Percentiles rank a stretch among this genome's conserved stretches.
Evolutionary conservation across 2,329 filamentous ascomycete species (phyloP).

Genomic region (Saccharata proteae): DNA sequence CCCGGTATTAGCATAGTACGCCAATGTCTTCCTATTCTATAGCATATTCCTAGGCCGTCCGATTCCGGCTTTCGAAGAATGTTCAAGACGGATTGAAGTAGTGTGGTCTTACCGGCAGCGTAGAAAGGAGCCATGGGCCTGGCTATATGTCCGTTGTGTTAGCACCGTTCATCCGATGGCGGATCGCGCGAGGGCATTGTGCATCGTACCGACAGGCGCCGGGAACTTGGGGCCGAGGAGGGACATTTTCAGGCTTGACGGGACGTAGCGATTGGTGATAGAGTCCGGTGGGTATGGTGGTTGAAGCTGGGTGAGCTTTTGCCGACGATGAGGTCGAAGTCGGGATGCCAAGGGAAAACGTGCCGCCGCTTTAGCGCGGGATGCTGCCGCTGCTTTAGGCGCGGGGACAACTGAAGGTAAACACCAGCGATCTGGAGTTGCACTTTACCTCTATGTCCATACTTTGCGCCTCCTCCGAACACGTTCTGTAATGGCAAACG

Average conservation of each 20-base stretch:
- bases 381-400: slow-evolving; percentile 1
- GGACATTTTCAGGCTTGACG: slow-evolving; percentile 23
- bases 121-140: slow-evolving; percentile 90
- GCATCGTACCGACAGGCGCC: slow-evolving; percentile 34
- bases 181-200: slow-evolving; percentile 6
- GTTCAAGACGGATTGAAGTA: not conserved
- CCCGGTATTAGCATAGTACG: too few species aligned
- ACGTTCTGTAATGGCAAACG: slow-evolving; percentile 19
- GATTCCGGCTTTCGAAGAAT: too few species aligned
- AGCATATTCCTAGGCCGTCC: too few species aligned
- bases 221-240: slow-evolving; percentile 42
- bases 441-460: too few species aligned
- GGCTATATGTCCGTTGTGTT: slow-evolving; percentile 44
- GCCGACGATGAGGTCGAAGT: slow-evolving; percentile 18
- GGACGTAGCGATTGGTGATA: slow-evolving; percentile 7
- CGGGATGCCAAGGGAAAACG: slow-evolving; percentile 10
- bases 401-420: slow-evolving; percentile 7
- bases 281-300: slow-evolving; percentile 7
- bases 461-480: too few species aligned
- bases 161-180: slow-evolving; percentile 12
- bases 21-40: too few species aligned
- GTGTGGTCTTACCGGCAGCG: slow-evolving; percentile 75
- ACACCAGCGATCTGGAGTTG: too few species aligned
- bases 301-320: slow-evolving; percentile 8
- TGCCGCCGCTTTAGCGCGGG: slow-evolving; percentile 6